Evolutionary conservation across 495 filamentous ascomycete species (phyloP).

Genomic region (Podospora comata): DNA sequence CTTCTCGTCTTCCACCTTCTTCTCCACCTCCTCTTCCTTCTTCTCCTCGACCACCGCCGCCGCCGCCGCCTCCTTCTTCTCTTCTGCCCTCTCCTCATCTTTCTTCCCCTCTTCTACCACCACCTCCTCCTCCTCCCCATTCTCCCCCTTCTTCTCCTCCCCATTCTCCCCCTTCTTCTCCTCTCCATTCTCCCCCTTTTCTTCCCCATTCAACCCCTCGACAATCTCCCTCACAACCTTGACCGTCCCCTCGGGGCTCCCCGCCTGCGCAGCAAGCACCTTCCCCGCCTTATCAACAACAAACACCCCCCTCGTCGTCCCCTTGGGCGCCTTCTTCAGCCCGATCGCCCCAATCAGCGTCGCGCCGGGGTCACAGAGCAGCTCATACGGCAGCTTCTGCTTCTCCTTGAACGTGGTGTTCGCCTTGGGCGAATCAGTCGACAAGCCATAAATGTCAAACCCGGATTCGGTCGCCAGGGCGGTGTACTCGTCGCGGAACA

Average conservation of each 20-base stretch:
- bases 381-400: slow-evolving; percentile 80
- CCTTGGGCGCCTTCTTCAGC: slow-evolving; percentile 69
- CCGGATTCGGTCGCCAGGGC: slow-evolving; percentile 77
- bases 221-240: slow-evolving; percentile 55
- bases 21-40: not conserved
- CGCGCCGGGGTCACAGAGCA: slow-evolving; percentile 76
- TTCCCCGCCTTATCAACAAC: slow-evolving; percentile 75
- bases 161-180: slow-evolving; percentile 19
- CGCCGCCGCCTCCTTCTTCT: not conserved
- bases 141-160: slow-evolving; percentile 16
- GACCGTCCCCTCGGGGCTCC: slow-evolving; percentile 58
- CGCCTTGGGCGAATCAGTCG: slow-evolving; percentile 76
- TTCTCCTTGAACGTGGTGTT: slow-evolving; percentile 90
- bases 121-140: slow-evolving; percentile 20
- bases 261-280: slow-evolving; percentile 59
- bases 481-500: slow-evolving; percentile 82
- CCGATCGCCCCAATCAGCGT: slow-evolving; percentile 73
- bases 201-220: slow-evolving; percentile 28
- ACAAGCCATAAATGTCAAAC: slow-evolving; percentile 77
- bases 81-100: not conserved
- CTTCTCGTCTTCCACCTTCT: slow-evolving; percentile 3
- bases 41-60: not conserved
- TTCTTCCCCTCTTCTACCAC: slow-evolving; percentile 24
- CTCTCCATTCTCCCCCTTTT: slow-evolving; percentile 18
- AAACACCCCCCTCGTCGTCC: slow-evolving; percentile 83